A percentile compares a stretch with the other conserved stretches of the same genome.
Evolutionary conservation across 257 asterid species (phyloP).

Genomic region (Solanum sejunctum): DNA sequence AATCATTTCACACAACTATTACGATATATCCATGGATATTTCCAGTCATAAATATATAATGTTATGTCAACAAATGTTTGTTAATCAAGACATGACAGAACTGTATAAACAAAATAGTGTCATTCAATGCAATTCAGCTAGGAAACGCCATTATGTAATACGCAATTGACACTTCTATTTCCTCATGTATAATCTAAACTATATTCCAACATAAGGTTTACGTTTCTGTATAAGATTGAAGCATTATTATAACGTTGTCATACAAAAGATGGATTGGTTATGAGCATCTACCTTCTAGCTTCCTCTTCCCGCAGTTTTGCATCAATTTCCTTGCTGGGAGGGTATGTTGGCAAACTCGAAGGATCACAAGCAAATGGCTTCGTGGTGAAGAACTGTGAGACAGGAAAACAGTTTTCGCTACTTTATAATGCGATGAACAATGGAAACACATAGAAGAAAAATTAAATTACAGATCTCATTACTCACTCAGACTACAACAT

Average conservation of each 20-base stretch:
- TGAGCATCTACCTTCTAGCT: constrained; percentile 24
- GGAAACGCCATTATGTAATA: not conserved
- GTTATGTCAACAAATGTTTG: not conserved
- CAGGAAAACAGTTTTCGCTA: not conserved
- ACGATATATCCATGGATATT: not conserved
- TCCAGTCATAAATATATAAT: not conserved
- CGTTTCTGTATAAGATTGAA: not conserved
- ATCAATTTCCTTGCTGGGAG: constrained; percentile 47
- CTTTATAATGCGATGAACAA: not conserved
- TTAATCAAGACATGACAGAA: not conserved
- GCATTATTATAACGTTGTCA: not conserved
- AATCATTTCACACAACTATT: not conserved
- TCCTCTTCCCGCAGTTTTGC: constrained; percentile 32
- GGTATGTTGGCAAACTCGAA: constrained; percentile 44
- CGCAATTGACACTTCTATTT: not conserved
- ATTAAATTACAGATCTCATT: not conserved
- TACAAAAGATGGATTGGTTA: not conserved
- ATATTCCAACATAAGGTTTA: not conserved
- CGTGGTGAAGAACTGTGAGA: constrained; percentile 34
- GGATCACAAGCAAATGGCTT: constrained; percentile 51
- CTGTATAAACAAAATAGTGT: not conserved
- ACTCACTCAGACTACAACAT: not conserved
- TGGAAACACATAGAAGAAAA: not conserved
- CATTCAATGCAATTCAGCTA: not conserved
- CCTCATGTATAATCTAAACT: not conserved